A percentile compares a stretch with the other conserved stretches of the same genome.
These are phyloP conservation scores for Erythrophleum ivorense DNA, from an alignment of 331 rosid genomes.

Conservation along the genomic window DNA sequence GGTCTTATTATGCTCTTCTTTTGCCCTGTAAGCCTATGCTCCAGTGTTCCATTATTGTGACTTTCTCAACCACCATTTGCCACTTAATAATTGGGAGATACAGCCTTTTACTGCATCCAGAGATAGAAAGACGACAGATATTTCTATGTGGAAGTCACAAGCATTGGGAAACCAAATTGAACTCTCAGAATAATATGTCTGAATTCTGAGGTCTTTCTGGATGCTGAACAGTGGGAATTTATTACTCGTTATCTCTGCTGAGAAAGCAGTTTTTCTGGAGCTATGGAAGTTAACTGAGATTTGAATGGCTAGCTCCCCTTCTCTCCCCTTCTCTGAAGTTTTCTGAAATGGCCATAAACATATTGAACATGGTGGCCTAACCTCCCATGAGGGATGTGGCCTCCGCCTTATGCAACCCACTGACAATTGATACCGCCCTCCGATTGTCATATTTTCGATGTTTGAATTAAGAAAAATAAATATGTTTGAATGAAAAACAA, in stretches of 20 bases:
- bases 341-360: not conserved
- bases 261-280: not conserved
- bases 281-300: too few species aligned
- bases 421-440: slow-evolving; percentile 17
- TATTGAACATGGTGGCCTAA: slow-evolving; percentile 30
- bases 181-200: not conserved
- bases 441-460: too few species aligned
- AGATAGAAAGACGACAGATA: slow-evolving; percentile 21
- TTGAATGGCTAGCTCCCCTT: not conserved
- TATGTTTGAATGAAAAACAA: too few species aligned
- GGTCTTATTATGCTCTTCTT: too few species aligned
- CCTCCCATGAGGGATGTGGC: slow-evolving; percentile 54
- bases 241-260: slow-evolving; percentile 14
- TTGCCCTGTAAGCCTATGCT: not conserved
- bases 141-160: not conserved
- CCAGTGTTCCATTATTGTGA: too few species aligned
- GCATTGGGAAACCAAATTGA: slow-evolving; percentile 1
- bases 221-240: slow-evolving; percentile 11
- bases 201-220: slow-evolving; percentile 10
- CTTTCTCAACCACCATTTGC: not conserved
- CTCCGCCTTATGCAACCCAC: slow-evolving; percentile 35
- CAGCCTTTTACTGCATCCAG: not conserved
- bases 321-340: not conserved
- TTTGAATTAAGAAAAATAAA: too few species aligned
- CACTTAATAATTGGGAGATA: not conserved